Evolutionary conservation across 768 basidiomycete species (phyloP), one percentile per base, ranked within the genome.

Genomic region (Mycena maculata): DNA sequence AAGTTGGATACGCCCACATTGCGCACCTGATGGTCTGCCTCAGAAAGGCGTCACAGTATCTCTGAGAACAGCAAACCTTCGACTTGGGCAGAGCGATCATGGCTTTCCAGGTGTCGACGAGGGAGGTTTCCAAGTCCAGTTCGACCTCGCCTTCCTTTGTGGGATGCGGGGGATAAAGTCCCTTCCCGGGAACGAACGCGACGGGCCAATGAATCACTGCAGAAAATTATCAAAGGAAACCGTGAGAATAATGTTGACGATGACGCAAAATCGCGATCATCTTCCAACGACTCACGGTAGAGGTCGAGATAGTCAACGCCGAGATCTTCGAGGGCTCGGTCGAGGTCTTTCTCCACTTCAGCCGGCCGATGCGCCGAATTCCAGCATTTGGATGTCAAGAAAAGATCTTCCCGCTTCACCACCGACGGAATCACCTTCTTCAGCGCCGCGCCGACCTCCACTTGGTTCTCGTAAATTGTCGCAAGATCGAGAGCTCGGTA

Each of bases 401-500:
- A 94, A 61, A 95, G 85, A 16, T 95, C 89, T 74, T 92, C 88
- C 69, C 94, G 91, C 74, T 89, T 86, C 65, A 94, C 92, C 59
- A 93, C 90, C 10, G 87, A 86, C 1, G 89, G 89, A 65, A 93
- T 88, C 74, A 94, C 86, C 74, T 91, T 91, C 78, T 90, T 90
- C 74, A 94, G 82, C 2, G 91, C 91, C 3, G 83, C 82, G 6
- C 92, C 90, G 60, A 93, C 88, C 78, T 92, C 92, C 61, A 88
- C 83, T 77, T 94, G 94, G 77, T 95, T 96, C 68, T 82, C 75
- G 79, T 95, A 95, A 52, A 92, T 82, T 86, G 86, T 86, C 4
- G 94, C 94, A 22, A 92, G 85, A 77, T 96, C 94, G 70, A 96
- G 87, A 78, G 96, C 94, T 50, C 92, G 85, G 77, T 95, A 95